A percentile compares a stretch with the other conserved stretches of the same genome.
phyloP scores from a whole-genome alignment of 345 rosid genomes.

The Psidium friedrichsthalianum region DNA sequence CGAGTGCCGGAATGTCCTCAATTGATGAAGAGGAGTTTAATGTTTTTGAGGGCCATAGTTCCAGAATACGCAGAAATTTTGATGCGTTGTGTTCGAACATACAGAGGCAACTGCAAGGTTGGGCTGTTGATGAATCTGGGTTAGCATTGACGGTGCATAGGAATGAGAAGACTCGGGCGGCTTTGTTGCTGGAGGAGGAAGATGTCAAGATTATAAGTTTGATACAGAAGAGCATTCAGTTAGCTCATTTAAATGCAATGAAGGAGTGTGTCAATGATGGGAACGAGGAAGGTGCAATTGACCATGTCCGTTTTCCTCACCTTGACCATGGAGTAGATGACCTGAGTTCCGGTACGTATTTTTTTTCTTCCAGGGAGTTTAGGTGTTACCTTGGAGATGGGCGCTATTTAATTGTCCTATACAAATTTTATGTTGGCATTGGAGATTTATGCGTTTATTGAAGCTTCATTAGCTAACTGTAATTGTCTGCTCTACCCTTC shows the following conservation, averaged over 20 bases:
- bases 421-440: not conserved
- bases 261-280: constrained; percentile 25
- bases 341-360: constrained; percentile 50
- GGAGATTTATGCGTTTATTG: not conserved
- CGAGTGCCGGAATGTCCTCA: not conserved
- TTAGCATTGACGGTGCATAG: constrained; percentile 28
- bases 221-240: constrained; percentile 53
- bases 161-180: constrained; percentile 15
- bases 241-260: constrained; percentile 68
- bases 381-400: not conserved
- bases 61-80: constrained; percentile 53
- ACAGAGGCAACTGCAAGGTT: constrained; percentile 45
- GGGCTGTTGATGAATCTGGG: constrained; percentile 27
- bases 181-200: constrained; percentile 22
- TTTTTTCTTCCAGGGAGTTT: not conserved
- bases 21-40: constrained; percentile 40
- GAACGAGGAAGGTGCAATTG: constrained; percentile 45
- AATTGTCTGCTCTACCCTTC: not conserved
- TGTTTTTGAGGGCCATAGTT: constrained; percentile 38
- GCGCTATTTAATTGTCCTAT: not conserved
- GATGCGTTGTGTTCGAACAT: constrained; percentile 64
- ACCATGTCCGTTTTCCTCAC: constrained; percentile 57
- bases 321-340: constrained; percentile 58
- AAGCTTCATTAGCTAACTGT: not conserved
- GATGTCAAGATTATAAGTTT: constrained; percentile 34